Base-by-base conservation (phyloP, 352 stramenopile species). In the Globisporangium radiosum region DNA sequence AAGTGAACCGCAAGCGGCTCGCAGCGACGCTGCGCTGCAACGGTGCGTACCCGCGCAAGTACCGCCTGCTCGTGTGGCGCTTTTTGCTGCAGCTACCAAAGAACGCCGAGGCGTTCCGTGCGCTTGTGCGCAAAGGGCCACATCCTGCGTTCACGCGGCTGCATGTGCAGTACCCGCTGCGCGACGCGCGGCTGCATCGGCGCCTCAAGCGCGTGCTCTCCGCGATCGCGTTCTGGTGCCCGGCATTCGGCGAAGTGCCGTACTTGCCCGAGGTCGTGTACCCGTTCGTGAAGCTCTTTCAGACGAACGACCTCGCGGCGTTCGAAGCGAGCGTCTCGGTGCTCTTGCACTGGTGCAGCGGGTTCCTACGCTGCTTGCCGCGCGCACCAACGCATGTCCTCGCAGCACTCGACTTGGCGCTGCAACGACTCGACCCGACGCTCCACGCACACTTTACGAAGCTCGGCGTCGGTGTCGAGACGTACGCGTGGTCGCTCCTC, bases 191-290 rank as follows among this genome's bases (percentile, higher is more conserved):
- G 5, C 66, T 90, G 19, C 86, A 91, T 59, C 76, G 83, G 0
- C 86, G 88, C 19, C 73, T 97, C 1, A 71, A 91, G 47, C 76
- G 87, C 14, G 69, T 96, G 17, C 59, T 96, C 25, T 95, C 81
- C 37, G 87, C 87, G 8, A 77, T 97, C 44, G 84, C 85, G n/a
- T 89, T 86, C 63, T 98, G 90, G 89, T 97, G 87, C 51, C 88
- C 91, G 19, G 84, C 88, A n/a, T 94, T 97, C 56, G 83, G 82
- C 38, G 88, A 96, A 72, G 69, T 88, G 40, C 74, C 68, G 37
- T 96, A 90, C 25, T 64, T 97, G 14, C 85, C 90, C 17, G 80
- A 80, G 14, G 37, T 95, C 15, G 87, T 92, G 45, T 97, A 95
- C 65, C 88, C 90, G 17, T 96, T 97, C 60, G 70, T 96, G 54